phyloP scores from a whole-genome alignment of 305 asterid genomes.

The Petunia hybrid region DNA sequence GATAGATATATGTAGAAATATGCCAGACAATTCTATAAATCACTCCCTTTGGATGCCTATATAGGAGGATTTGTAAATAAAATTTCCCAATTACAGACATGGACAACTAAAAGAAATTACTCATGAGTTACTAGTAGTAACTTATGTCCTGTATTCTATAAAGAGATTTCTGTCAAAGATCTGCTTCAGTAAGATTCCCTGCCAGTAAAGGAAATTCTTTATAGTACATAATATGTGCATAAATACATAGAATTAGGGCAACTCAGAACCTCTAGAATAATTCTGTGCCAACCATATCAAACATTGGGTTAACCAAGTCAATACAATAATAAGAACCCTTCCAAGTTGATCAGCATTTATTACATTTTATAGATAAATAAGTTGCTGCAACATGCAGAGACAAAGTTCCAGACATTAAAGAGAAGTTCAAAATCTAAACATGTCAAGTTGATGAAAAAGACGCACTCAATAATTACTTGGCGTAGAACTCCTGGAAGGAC shows the following conservation, averaged over 20 bases:
- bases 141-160: slow-evolving; percentile 2
- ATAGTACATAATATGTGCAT: slow-evolving; percentile 15
- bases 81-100: slow-evolving; percentile 14
- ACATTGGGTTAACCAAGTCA: slow-evolving; percentile 17
- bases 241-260: not conserved
- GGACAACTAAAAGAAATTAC: slow-evolving; percentile 3
- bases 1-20: slow-evolving; percentile 2
- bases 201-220: slow-evolving; percentile 18
- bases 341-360: slow-evolving; percentile 32
- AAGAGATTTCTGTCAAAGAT: slow-evolving; percentile 18
- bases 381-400: not conserved
- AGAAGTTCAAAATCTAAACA: slow-evolving; percentile 14
- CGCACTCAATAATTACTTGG: slow-evolving; percentile 81
- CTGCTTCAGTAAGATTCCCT: not conserved
- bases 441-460: slow-evolving; percentile 26
- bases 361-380: slow-evolving; percentile 21
- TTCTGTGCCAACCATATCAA: slow-evolving; percentile 8
- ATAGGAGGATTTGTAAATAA: not conserved
- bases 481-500: slow-evolving; percentile 93
- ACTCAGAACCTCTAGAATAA: slow-evolving; percentile 18
- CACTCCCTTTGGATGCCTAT: not conserved
- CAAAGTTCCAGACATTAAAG: slow-evolving; percentile 6
- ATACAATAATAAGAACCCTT: not conserved
- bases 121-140: slow-evolving; percentile 11
- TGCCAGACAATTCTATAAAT: slow-evolving; percentile 20